Conservation (phyloP, 805 yeast species). For the Myxozyma neotropica region DNA sequence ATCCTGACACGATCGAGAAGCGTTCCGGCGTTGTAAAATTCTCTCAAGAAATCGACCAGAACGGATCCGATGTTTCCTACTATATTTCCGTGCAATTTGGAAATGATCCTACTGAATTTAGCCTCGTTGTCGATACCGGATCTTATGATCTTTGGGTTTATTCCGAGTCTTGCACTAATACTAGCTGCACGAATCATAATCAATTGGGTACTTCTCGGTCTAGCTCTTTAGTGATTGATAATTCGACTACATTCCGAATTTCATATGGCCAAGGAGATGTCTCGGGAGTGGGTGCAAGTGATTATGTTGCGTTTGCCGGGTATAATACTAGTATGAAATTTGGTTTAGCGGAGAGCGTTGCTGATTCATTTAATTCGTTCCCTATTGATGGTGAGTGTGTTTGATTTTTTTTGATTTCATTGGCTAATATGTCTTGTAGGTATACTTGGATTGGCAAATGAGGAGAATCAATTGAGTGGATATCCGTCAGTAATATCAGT, state of each 20-base stretch:
- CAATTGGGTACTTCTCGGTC: conserved; percentile 28
- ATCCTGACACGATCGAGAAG: not conserved
- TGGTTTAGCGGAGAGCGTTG: conserved; percentile 59
- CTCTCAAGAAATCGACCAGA: conserved; percentile 30
- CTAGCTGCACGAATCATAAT: conserved; percentile 47
- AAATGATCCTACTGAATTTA: conserved; percentile 42
- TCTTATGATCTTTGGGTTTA: conserved; percentile 67
- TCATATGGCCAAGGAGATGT: conserved; percentile 59
- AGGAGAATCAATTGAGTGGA: conserved; percentile 44
- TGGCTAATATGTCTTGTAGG: conserved; percentile 37
- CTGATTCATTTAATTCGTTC: conserved; percentile 55
- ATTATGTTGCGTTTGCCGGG: conserved; percentile 46
- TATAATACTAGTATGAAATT: conserved; percentile 47
- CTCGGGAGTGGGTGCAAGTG: conserved; percentile 51
- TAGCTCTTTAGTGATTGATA: conserved; percentile 13
- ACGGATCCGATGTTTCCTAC: conserved; percentile 40
- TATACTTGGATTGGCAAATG: conserved; percentile 60
- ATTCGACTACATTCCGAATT: conserved; percentile 48
- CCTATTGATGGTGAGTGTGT: conserved; percentile 49
- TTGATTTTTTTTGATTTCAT: not conserved
- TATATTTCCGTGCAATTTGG: conserved; percentile 38
- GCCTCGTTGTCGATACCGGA: conserved; percentile 65
- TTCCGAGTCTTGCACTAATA: conserved; percentile 52
- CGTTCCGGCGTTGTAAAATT: conserved; percentile 3
- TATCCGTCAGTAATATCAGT: conserved; percentile 38